A percentile compares a stretch with the other conserved stretches of the same genome.
phyloP scores from a whole-genome alignment of 2,329 filamentous ascomycete genomes.

The Endoconidiophora polonica region DNA sequence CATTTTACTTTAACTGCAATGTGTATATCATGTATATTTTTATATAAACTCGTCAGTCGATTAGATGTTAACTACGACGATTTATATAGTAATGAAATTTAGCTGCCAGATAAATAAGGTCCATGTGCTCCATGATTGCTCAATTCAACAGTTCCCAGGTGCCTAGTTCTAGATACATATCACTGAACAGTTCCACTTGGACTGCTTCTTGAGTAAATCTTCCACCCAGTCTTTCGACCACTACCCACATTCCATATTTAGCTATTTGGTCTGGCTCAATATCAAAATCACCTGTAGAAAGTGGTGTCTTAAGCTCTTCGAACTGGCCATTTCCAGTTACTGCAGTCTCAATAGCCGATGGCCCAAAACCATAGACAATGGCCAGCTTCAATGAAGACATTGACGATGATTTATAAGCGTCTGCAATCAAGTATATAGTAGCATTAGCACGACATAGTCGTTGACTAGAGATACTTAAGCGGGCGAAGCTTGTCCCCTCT shows the following conservation, averaged over 20 bases:
- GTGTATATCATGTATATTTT: too few species aligned
- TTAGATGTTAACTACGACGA: too few species aligned
- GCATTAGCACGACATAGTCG: constrained; percentile 5
- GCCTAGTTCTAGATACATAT: constrained; percentile 27
- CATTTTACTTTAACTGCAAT: neutral
- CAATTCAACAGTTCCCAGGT: constrained; percentile 23
- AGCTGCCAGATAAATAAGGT: too few species aligned
- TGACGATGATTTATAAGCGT: constrained; percentile 10
- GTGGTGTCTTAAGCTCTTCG: constrained; percentile 45
- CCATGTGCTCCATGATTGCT: too few species aligned
- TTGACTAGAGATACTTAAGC: constrained; percentile 17
- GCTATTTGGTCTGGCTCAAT: constrained; percentile 46
- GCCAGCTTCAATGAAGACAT: constrained; percentile 48
- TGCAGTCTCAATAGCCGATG: constrained; percentile 47
- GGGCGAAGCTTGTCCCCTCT: constrained; percentile 23
- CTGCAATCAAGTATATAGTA: constrained; percentile 1
- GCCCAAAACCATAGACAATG: constrained; percentile 56
- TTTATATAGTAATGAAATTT: too few species aligned
- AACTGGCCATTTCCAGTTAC: constrained; percentile 59
- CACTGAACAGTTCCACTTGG: constrained; percentile 34
- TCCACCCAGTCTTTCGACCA: constrained; percentile 63
- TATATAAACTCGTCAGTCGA: neutral
- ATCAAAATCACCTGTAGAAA: constrained; percentile 60
- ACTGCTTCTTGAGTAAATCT: constrained; percentile 27
- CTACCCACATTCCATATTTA: constrained; percentile 53